phyloP scores from a whole-genome alignment of 2,329 filamentous ascomycete species.

The Penicillium digitatum region DNA sequence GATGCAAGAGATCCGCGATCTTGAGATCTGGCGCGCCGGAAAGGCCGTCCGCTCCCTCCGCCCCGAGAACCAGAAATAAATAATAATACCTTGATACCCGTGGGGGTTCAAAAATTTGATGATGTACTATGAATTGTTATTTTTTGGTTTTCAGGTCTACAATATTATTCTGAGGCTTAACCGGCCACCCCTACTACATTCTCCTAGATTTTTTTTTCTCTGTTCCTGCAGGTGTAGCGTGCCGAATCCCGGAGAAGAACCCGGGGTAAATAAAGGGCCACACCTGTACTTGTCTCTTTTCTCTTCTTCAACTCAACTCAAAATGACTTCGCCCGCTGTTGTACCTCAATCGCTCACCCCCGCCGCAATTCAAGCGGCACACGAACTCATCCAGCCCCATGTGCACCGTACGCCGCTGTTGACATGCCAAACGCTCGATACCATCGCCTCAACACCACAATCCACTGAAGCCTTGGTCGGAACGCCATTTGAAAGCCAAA shows the following conservation, averaged over 20 bases:
- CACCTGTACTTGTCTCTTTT: not conserved
- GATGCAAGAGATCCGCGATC: constrained; percentile 95
- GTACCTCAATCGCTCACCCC: constrained; percentile 58
- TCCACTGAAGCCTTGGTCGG: constrained; percentile 50
- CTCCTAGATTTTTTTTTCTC: not conserved
- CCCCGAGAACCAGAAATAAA: constrained; percentile 80
- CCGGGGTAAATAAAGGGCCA: constrained; percentile 8
- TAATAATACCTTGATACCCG: constrained; percentile 34
- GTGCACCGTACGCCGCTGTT: constrained; percentile 81
- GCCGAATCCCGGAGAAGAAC: constrained; percentile 5
- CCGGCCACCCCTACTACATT: constrained; percentile 1
- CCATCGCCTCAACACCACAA: constrained; percentile 69
- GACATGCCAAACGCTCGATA: constrained; percentile 70
- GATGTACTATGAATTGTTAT: constrained; percentile 35
- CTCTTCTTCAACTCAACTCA: not conserved
- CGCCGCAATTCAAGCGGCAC: constrained; percentile 66
- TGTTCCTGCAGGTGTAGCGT: not conserved
- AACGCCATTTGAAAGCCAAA: constrained; percentile 55
- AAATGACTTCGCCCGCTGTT: constrained; percentile 43
- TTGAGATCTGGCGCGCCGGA: constrained; percentile 99
- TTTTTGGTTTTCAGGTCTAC: constrained; percentile 21
- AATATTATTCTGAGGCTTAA: constrained; percentile 10
- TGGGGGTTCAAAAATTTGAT: constrained; percentile 34
- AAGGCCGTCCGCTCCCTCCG: constrained; percentile 88
- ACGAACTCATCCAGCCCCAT: constrained; percentile 66